A percentile compares a stretch with the other conserved stretches of the same genome.
Conservation (phyloP, 768 basidiomycete genomes). For the Tylopilus subfusipes region DNA sequence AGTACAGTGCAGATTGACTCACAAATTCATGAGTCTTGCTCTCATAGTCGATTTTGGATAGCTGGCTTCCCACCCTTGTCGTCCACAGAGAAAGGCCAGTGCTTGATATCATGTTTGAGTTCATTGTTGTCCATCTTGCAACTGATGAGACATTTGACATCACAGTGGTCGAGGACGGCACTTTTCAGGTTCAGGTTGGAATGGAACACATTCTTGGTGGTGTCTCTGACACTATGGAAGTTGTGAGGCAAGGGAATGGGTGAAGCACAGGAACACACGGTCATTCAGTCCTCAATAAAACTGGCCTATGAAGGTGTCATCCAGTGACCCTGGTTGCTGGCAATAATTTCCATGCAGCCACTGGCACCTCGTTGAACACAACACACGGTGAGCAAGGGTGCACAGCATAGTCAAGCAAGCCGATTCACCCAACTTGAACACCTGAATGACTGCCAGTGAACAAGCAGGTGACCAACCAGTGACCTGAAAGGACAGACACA, state of each 20-base stretch:
- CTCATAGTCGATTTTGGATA: no score
- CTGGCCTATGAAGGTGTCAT: constrained; percentile 91
- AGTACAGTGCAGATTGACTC: no score
- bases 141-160: constrained; percentile 96
- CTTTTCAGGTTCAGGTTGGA: constrained; percentile 96
- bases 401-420: no score
- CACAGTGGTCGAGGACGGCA: constrained; percentile 82
- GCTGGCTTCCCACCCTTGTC: constrained; percentile 88
- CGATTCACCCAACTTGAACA: no score
- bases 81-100: constrained; percentile 93
- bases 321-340: constrained; percentile 92
- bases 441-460: no score
- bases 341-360: constrained; percentile 98
- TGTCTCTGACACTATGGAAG: constrained; percentile 98
- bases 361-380: no score
- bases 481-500: no score
- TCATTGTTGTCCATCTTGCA: constrained; percentile 87
- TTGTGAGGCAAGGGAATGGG: constrained; percentile 73
- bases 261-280: no score
- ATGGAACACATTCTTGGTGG: constrained; percentile 96
- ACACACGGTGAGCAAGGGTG: no score
- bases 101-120: constrained; percentile 79
- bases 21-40: no score
- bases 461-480: no score
- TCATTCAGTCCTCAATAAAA: no score